A percentile compares a stretch with the other conserved stretches of the same genome.
These are phyloP conservation scores for Paracamarosporium sp. DNA, from an alignment of 2,329 filamentous ascomycete genomes.

Conservation along the genomic window DNA sequence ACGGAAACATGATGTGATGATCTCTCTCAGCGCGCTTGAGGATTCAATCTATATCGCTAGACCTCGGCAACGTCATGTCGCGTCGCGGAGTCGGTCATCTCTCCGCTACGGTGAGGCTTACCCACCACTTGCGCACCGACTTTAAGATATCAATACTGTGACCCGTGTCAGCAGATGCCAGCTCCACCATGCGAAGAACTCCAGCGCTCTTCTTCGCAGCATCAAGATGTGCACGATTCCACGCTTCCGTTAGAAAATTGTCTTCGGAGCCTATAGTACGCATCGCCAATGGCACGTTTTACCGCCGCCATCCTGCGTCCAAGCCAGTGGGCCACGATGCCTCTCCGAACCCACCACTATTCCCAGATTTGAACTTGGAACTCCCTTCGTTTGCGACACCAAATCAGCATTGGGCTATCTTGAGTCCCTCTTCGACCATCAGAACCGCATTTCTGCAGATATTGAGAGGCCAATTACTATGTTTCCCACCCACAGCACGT, in stretches of 20 bases:
- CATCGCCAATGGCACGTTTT: slow-evolving; percentile 76
- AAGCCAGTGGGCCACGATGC: slow-evolving; percentile 43
- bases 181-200: slow-evolving; percentile 41
- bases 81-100: slow-evolving; percentile 29
- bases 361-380: slow-evolving; percentile 72
- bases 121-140: slow-evolving; percentile 13
- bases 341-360: slow-evolving; percentile 73
- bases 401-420: slow-evolving; percentile 77
- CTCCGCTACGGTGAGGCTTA: slow-evolving; percentile 27
- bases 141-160: slow-evolving; percentile 9
- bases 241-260: slow-evolving; percentile 20
- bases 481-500: slow-evolving; percentile 75
- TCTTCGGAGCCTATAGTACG: slow-evolving; percentile 35
- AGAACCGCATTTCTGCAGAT: slow-evolving; percentile 85
- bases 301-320: slow-evolving; percentile 70
- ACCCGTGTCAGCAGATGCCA: slow-evolving; percentile 4
- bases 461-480: slow-evolving; percentile 76
- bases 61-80: slow-evolving; percentile 40
- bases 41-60: slow-evolving; percentile 1
- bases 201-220: slow-evolving; percentile 34
- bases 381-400: slow-evolving; percentile 64
- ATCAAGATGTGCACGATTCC: slow-evolving; percentile 29
- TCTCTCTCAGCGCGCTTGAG: too few relatives aligned
- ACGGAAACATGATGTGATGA: slow-evolving; percentile 43
- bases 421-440: slow-evolving; percentile 79